Conservation (phyloP, 495 filamentous ascomycete species). For the Bacidia rubella region DNA sequence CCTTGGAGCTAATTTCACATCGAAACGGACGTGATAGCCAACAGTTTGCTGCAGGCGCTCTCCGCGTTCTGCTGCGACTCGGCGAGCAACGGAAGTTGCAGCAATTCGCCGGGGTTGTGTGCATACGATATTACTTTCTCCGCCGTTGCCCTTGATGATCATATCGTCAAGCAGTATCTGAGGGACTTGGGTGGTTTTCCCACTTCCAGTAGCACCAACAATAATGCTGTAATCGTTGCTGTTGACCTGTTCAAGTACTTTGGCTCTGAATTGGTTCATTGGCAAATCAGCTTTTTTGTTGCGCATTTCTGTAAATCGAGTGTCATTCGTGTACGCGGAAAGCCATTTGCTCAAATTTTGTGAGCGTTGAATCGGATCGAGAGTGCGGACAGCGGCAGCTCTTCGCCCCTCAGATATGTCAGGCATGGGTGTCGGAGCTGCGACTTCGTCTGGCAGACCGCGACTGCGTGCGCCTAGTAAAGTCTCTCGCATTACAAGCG, state of each 20-base stretch:
- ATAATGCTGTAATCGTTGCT: constrained; percentile 39
- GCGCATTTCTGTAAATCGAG: constrained; percentile 22
- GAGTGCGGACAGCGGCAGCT: constrained; percentile 11
- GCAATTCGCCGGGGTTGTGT: constrained; percentile 47
- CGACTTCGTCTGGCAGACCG: constrained; percentile 28
- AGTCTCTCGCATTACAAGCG: constrained; percentile 30
- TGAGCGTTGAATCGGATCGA: constrained; percentile 17
- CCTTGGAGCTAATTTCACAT: constrained; percentile 25
- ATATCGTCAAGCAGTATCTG: constrained; percentile 45
- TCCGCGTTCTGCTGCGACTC: constrained; percentile 41
- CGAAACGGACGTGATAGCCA: constrained; percentile 42
- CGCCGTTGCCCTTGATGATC: constrained; percentile 28
- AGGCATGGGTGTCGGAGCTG: constrained; percentile 17
- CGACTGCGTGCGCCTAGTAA: constrained; percentile 25
- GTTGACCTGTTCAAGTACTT: constrained; percentile 35
- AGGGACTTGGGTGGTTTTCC: constrained; percentile 50
- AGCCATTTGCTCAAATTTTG: constrained; percentile 19
- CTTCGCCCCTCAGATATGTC: constrained; percentile 7
- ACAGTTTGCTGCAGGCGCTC: constrained; percentile 35
- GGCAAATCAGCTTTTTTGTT: constrained; percentile 32
- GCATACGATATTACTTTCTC: constrained; percentile 39
- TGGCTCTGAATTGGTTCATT: constrained; percentile 31
- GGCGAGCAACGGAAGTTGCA: constrained; percentile 37
- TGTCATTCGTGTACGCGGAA: constrained; percentile 21
- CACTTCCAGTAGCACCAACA: constrained; percentile 43